These are phyloP conservation scores for Tylopilus sp. DNA, from an alignment of 1,284 basidiomycete species.

Conservation along the genomic window DNA sequence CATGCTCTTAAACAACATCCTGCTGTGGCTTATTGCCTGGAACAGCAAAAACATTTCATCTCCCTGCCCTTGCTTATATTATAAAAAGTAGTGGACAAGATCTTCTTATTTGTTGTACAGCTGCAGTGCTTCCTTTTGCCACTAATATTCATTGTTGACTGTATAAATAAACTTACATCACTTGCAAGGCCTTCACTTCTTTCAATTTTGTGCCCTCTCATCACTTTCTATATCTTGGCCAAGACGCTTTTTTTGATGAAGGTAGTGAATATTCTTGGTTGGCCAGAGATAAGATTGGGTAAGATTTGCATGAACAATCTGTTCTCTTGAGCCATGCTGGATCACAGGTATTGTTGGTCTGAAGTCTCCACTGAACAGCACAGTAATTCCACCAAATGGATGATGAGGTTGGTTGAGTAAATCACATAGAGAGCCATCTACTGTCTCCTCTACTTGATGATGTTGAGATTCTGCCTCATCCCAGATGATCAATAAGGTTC, in stretches of 20 bases:
- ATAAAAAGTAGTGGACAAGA: no score
- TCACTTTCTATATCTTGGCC: no score
- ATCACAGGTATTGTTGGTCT: slow-evolving; percentile 45
- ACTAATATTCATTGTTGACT: no score
- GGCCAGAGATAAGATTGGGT: slow-evolving; percentile 50
- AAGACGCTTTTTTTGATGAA: slow-evolving; percentile 50
- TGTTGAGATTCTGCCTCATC: slow-evolving; percentile 53
- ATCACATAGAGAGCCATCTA: slow-evolving; percentile 46
- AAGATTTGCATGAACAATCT: slow-evolving; percentile 48
- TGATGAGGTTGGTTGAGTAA: slow-evolving; percentile 28
- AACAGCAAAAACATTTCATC: no score
- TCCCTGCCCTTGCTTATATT: no score
- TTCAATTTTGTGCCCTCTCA: no score
- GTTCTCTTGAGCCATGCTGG: slow-evolving; percentile 41
- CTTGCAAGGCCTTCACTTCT: no score
- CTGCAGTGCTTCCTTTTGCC: no score
- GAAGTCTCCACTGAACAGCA: slow-evolving; percentile 55
- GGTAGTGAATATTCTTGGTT: slow-evolving; percentile 37
- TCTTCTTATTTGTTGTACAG: no score
- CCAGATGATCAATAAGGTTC: slow-evolving; percentile 40
- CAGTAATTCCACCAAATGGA: slow-evolving; percentile 50
- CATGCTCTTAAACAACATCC: no score
- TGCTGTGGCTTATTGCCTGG: no score
- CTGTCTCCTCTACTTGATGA: slow-evolving; percentile 43
- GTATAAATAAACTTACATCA: no score